phyloP scores from a whole-genome alignment of 208 protist genomes.

The Acanthamoeba pearcei region DNA sequence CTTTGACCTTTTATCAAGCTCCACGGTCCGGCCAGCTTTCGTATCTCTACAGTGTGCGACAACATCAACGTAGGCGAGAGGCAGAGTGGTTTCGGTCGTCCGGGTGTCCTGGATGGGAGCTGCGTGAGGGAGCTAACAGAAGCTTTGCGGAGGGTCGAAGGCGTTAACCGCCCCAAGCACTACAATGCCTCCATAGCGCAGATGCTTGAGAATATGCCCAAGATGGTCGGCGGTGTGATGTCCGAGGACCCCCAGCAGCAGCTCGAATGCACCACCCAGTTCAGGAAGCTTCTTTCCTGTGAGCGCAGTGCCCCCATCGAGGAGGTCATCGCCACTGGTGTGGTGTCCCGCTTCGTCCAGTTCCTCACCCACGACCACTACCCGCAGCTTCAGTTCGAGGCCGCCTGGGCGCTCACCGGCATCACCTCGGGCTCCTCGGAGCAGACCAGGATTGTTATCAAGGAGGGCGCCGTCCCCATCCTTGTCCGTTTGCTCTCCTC shows the following conservation, averaged over 20 bases:
- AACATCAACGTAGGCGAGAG: too few relatives aligned
- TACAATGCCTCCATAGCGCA: constrained; percentile 42
- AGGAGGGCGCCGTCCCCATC: constrained; percentile 94
- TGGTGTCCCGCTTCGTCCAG: constrained; percentile 96
- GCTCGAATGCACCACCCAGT: constrained; percentile 83
- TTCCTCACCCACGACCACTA: constrained; percentile 92
- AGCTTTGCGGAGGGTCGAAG: too few relatives aligned
- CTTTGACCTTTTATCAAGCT: too few relatives aligned
- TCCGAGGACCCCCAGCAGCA: constrained; percentile 81
- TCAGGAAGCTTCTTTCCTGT: constrained; percentile 92
- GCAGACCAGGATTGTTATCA: constrained; percentile 95
- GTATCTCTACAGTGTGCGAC: too few relatives aligned
- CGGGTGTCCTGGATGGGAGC: too few relatives aligned
- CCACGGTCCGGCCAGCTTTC: too few relatives aligned
- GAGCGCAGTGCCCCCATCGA: constrained; percentile 97
- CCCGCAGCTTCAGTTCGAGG: constrained; percentile 97
- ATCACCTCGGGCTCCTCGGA: constrained; percentile 97
- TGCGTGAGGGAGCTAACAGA: too few relatives aligned
- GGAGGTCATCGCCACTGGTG: constrained; percentile 94
- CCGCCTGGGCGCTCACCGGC: constrained; percentile 99
- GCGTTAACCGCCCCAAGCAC: constrained; percentile 58
- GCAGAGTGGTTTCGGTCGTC: too few relatives aligned
- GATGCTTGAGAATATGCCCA: constrained; percentile 84
- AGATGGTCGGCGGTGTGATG: constrained; percentile 83
- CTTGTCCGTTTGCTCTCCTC: constrained; percentile 96